Evolutionary conservation across 768 basidiomycete species (phyloP).

Genomic region (Mrakia blollopis): DNA sequence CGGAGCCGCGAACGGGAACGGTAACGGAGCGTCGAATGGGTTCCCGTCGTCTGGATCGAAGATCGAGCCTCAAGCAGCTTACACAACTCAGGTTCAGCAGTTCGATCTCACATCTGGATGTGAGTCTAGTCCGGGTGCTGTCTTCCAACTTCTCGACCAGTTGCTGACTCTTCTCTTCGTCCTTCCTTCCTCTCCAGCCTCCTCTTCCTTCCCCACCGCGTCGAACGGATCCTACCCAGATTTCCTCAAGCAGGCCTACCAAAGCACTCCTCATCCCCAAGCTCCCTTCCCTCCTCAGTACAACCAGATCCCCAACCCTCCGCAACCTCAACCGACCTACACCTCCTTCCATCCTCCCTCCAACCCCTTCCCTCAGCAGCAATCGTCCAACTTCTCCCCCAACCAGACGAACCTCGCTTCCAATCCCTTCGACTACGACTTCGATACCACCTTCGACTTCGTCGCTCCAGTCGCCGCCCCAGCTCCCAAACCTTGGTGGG

Average conservation of each 20-base stretch:
- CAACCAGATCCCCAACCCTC: not conserved
- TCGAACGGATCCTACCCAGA: not conserved
- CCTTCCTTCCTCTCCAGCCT: not conserved
- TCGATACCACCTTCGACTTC: not conserved
- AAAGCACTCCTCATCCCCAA: not conserved
- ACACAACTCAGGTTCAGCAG: conserved; percentile 1
- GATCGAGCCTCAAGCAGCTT: not conserved
- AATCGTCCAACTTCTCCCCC: not conserved
- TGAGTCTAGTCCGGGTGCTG: not conserved
- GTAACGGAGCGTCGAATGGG: not conserved
- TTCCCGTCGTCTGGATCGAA: not conserved
- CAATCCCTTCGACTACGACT: not conserved
- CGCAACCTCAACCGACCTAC: not conserved
- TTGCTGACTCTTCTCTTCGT: not conserved
- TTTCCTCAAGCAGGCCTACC: conserved; percentile 7
- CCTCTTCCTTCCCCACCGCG: not conserved
- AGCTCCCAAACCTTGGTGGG: conserved; percentile 4
- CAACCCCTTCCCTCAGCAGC: not conserved
- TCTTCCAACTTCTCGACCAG: not conserved
- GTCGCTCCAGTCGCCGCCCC: not conserved
- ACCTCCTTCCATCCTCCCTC: not conserved
- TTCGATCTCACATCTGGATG: conserved; percentile 1
- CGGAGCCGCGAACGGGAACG: not conserved
- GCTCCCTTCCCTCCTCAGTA: conserved; percentile 3
- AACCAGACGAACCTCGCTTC: not conserved